These are phyloP conservation scores for Salix dunnii DNA, from an alignment of 345 rosid genomes.

Conservation along the genomic window DNA sequence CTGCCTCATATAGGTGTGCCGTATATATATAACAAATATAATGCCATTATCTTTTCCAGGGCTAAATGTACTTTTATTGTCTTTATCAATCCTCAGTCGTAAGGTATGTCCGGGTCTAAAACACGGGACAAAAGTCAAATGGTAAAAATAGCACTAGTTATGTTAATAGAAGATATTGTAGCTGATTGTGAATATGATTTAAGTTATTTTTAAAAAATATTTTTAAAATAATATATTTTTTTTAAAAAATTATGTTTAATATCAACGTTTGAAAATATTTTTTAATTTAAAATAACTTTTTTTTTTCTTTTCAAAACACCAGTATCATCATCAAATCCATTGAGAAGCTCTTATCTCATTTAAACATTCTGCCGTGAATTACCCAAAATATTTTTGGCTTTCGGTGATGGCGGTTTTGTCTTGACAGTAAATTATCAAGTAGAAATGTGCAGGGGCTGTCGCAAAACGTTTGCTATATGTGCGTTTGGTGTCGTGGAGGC, in stretches of 20 bases:
- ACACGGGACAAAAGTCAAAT: neutral
- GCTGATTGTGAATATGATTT: too few relatives aligned
- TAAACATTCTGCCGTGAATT: neutral
- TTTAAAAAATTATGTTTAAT: too few relatives aligned
- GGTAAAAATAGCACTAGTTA: conserved; percentile 2
- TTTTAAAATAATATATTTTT: too few relatives aligned
- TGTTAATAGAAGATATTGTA: neutral
- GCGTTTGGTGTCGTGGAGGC: too few relatives aligned
- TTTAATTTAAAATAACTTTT: too few relatives aligned
- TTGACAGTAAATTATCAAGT: conserved; percentile 20
- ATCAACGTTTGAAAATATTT: too few relatives aligned
- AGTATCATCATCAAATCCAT: too few relatives aligned
- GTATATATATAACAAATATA: neutral
- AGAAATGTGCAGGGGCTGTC: conserved; percentile 23
- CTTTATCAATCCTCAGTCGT: too few relatives aligned
- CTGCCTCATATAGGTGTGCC: conserved; percentile 2
- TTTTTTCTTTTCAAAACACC: too few relatives aligned
- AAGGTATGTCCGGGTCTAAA: neutral
- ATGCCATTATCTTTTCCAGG: neutral
- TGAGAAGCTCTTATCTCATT: neutral
- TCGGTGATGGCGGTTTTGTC: conserved; percentile 18
- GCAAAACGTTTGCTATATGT: conserved; percentile 16
- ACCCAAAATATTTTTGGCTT: neutral
- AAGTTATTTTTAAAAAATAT: too few relatives aligned
- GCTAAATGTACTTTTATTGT: too few relatives aligned